Evolutionary conservation across 2,329 filamentous ascomycete species (phyloP), one percentile per base, ranked within the genome.

Genomic region (Cladosporium austrohemisphaericum): DNA sequence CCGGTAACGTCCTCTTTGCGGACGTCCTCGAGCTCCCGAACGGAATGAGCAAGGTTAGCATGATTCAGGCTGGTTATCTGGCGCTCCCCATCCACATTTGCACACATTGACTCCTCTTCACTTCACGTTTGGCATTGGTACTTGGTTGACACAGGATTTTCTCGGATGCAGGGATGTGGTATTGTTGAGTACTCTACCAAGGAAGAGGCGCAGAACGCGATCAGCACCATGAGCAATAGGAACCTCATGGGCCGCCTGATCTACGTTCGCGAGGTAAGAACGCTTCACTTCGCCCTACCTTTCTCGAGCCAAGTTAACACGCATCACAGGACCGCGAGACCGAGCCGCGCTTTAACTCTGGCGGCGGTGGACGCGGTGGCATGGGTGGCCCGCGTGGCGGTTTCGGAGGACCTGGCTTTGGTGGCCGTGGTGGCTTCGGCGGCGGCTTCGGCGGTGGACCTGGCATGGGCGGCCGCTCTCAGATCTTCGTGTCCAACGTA

Each of bases 11-110:
- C 72, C 84, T 97, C 77, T 98, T 95, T 78, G 93, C 93, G 78
- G 93, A 98, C 81, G 93, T 98, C 70, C 85, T 98, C 76, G 81
- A 95, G 74, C 90, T 98, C 85, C 93, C 93, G 69, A 98, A 98
- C 82, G 93, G 93, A 91, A 98, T 98, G 93, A 97, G 92, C 88
- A 98, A 98, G 92, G 92, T 97, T 91, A 89, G 88, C 90, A 83
- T 77, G 86, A 86, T 84, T 81, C 35, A 49, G 86, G 85, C 83
- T 88, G 88, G 87, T 84, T 77, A 77, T 76, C 70, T 74, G 76
- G 75, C 76, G 41, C 26, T 14, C 29, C 43, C 43, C 23, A 19
- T 20, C 16, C 43, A 45, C 35, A 28, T 47, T 29, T 37, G 20
- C 32, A 47, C 32, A 16, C 35, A 45, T 26, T 40, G 20, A 23